Base-by-base conservation (phyloP, 805 yeast genomes). In the Saccharomycopsis synnaedendra region DNA sequence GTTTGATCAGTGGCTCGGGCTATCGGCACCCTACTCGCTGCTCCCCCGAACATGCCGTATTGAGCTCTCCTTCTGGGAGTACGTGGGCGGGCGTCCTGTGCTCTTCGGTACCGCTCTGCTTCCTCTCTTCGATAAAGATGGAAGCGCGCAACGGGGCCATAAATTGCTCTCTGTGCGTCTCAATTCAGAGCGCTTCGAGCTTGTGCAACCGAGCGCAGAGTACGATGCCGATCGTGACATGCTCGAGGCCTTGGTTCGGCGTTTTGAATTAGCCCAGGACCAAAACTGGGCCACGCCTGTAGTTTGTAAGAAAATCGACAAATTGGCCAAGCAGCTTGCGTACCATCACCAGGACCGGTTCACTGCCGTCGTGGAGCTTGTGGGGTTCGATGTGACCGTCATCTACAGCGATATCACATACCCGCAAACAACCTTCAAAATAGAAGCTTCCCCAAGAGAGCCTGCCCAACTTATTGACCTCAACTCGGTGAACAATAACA, bases 21-120 rank as follows among this genome's bases (percentile, higher is more conserved):
- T 93, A 42, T 90, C 97, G 0, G 72, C 89, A 2, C 69, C 71
- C 46, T 77, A 84, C 54, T 74, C 75, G 46, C 93, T 87, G 57
- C 61, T 90, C n/a, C 81, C 85, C 3, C 59, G 78, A 36, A 73
- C 75, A 39, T 64, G 93, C 4, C 72, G 69, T 52, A 60, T 89
- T 11, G 72, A 73, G 46, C 67, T 93, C 29, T 69, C 74, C 2
- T 55, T 88, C 2, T 84, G 81, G 76, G 95, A 85, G 53, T 80
- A 76, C 50, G 74, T 75, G 32, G 76, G 79, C 5, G 75, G 79
- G 0, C 66, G 71, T 5, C 65, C 62, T 29, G 54, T 71, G 1
- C 64, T 75, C 0, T 80, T 85, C 61, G 93, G 88, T 5, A 64
- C 69, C 0, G 75, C 89, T 1, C 72, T 72, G 36, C 60, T 85